Evolutionary conservation across 2,329 filamentous ascomycete genomes (phyloP).

Genomic region (Dissoconium aciculare): DNA sequence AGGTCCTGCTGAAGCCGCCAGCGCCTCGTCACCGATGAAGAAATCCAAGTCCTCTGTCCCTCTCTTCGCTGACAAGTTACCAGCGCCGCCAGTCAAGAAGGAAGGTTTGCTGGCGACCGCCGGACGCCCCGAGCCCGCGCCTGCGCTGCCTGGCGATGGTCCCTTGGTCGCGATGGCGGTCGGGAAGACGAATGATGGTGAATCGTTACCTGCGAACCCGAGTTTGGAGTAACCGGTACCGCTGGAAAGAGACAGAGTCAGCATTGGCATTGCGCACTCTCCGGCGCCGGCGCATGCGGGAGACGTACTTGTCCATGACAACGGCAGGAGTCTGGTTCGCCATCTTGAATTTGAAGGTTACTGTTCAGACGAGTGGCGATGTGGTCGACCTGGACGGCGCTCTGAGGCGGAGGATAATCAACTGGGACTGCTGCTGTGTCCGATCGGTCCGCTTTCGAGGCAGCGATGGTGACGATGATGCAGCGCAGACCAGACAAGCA

Average conservation of each 20-base stretch:
- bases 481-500: too few species aligned
- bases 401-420: too few species aligned
- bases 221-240: slow-evolving; percentile 99
- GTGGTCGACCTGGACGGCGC: too few species aligned
- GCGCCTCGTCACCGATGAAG: slow-evolving; percentile 95
- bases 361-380: too few species aligned
- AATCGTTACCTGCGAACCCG: slow-evolving; percentile 98
- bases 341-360: too few species aligned
- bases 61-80: slow-evolving; percentile 78
- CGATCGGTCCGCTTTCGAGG: too few species aligned
- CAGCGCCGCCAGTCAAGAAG: slow-evolving; percentile 82
- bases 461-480: too few species aligned
- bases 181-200: slow-evolving; percentile 96
- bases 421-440: too few species aligned
- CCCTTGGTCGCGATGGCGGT: slow-evolving; percentile 96
- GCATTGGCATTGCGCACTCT: slow-evolving; percentile 6
- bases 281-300: slow-evolving; percentile 1
- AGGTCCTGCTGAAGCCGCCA: slow-evolving; percentile 68
- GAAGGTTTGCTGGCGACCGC: slow-evolving; percentile 89
- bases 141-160: slow-evolving; percentile 43
- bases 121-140: slow-evolving; percentile 74
- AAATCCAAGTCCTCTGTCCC: slow-evolving; percentile 96
- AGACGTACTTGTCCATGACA: slow-evolving; percentile 99
- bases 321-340: slow-evolving; percentile 98
- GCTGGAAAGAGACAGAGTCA: slow-evolving; percentile 42